Evolutionary conservation across 768 basidiomycete species (phyloP).

Genomic region (Hygrophoropsis aurantiaca): DNA sequence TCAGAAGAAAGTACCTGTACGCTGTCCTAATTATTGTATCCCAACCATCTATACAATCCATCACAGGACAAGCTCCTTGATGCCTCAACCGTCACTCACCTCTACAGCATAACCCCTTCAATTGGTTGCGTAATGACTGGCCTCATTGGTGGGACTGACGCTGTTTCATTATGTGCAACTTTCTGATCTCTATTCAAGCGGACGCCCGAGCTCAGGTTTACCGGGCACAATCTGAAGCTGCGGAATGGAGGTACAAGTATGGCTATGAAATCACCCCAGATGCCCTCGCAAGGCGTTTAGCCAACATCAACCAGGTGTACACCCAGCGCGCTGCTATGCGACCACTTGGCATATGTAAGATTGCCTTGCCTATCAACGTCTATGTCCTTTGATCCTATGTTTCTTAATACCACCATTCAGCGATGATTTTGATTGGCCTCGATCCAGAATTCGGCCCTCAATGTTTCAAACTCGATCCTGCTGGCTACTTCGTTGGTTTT

Average conservation of each 20-base stretch:
- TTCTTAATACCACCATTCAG: constrained; percentile 37
- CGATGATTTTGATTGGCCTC: constrained; percentile 93
- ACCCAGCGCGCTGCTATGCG: constrained; percentile 98
- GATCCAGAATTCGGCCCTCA: constrained; percentile 94
- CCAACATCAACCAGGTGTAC: constrained; percentile 98
- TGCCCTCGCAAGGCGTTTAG: constrained; percentile 89
- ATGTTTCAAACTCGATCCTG: constrained; percentile 96
- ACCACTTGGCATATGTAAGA: constrained; percentile 89
- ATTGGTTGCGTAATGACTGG: constrained; percentile 99
- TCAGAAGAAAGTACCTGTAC: constrained; percentile 96
- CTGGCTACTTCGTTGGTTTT: constrained; percentile 98
- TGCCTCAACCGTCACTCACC: constrained; percentile 89
- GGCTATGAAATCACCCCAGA: constrained; percentile 99
- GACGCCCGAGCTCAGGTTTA: constrained; percentile 89
- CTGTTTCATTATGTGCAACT: constrained; percentile 1
- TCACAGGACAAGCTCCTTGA: constrained; percentile 94
- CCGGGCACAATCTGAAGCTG: constrained; percentile 86
- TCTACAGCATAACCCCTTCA: constrained; percentile 93
- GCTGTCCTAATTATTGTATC: constrained; percentile 28
- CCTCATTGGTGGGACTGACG: constrained; percentile 67
- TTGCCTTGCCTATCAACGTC: not conserved
- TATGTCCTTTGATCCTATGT: constrained; percentile 3
- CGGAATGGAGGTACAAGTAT: constrained; percentile 92
- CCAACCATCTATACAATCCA: constrained; percentile 1
- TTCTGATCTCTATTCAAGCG: constrained; percentile 58